Evolutionary conservation across 176 grass and related monocot species (phyloP).

Genomic region (Chrysopogon serrulatus): DNA sequence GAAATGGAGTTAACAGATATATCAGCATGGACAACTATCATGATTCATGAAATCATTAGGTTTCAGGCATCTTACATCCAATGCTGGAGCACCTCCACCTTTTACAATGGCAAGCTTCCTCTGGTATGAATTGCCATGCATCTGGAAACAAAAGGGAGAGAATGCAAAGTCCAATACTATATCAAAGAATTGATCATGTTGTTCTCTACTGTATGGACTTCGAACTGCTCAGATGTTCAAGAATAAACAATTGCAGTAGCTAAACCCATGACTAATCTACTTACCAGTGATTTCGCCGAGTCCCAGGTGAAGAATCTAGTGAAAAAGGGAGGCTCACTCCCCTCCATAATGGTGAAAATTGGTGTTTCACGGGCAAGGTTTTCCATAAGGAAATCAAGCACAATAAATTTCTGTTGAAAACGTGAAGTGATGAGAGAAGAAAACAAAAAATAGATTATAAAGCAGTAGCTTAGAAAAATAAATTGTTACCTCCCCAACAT

Average conservation of each 20-base stretch:
- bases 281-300: slow-evolving; percentile 64
- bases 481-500: slow-evolving; percentile 59
- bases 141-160: slow-evolving; percentile 37
- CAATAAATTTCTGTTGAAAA: slow-evolving; percentile 80
- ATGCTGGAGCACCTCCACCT: slow-evolving; percentile 50
- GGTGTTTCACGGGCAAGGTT: slow-evolving; percentile 66
- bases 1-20: slow-evolving; percentile 1
- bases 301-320: slow-evolving; percentile 93
- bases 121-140: slow-evolving; percentile 91
- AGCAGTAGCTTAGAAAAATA: slow-evolving; percentile 10
- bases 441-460: background rate
- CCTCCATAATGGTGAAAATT: slow-evolving; percentile 67
- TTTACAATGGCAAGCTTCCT: slow-evolving; percentile 85
- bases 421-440: slow-evolving; percentile 6
- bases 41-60: slow-evolving; percentile 3
- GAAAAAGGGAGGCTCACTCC: slow-evolving; percentile 82
- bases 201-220: slow-evolving; percentile 6
- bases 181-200: background rate
- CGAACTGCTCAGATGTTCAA: slow-evolving; percentile 6
- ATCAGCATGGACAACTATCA: background rate
- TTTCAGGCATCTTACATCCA: slow-evolving; percentile 60
- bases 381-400: slow-evolving; percentile 71
- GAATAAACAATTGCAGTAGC: background rate
- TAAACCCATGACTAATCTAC: slow-evolving; percentile 16
- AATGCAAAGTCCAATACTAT: background rate